Conservation (phyloP, 805 yeast genomes). For the Candida rishiriensis region DNA sequence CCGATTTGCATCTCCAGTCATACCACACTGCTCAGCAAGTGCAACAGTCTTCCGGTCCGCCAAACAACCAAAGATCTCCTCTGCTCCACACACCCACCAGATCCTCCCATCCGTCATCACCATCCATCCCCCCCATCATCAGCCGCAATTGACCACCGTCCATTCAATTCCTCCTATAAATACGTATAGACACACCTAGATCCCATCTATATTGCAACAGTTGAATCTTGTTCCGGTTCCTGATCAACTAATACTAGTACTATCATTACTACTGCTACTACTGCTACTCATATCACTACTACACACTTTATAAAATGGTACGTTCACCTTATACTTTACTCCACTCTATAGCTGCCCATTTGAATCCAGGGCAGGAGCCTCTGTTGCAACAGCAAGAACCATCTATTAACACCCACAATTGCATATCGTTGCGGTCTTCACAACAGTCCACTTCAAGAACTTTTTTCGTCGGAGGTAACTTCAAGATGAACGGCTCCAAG, state of each 20-base stretch:
- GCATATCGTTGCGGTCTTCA: background rate
- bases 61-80: too few species aligned
- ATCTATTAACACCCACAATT: slow-evolving; percentile 11
- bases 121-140: too few species aligned
- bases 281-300: background rate
- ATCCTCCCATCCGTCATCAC: too few species aligned
- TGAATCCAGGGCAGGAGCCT: slow-evolving; percentile 6
- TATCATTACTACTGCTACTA: background rate
- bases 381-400: background rate
- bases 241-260: background rate
- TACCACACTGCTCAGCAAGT: too few species aligned
- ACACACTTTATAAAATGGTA: slow-evolving; percentile 15
- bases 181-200: too few species aligned
- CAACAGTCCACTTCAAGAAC: slow-evolving; percentile 25
- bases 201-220: too few species aligned
- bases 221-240: too few species aligned
- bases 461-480: slow-evolving; percentile 98
- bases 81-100: too few species aligned
- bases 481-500: slow-evolving; percentile 96
- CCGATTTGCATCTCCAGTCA: too few species aligned
- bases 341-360: slow-evolving; percentile 15
- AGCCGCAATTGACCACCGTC: too few species aligned
- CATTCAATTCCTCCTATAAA: too few species aligned
- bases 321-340: slow-evolving; percentile 17
- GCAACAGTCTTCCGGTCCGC: too few species aligned